phyloP scores from a whole-genome alignment of 495 filamentous ascomycete species.

The Cercophora scortea region DNA sequence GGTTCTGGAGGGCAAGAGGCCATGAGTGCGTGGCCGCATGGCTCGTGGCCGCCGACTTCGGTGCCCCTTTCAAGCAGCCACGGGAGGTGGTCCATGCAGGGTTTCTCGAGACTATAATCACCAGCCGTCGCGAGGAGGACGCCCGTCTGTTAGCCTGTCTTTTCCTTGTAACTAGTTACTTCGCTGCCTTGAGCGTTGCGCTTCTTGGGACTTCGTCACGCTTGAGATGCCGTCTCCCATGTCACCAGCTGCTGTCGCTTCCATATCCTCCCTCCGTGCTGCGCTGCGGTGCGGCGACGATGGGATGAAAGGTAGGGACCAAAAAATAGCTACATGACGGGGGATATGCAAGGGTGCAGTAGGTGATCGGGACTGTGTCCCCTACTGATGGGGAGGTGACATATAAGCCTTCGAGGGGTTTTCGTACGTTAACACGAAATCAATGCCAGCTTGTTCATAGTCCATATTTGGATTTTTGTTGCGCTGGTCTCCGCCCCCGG shows the following conservation, averaged over 20 bases:
- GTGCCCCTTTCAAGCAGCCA: constrained; percentile 55
- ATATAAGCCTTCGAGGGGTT: constrained; percentile 52
- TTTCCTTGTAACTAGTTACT: neutral
- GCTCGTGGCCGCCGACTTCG: constrained; percentile 40
- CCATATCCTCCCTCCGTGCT: neutral
- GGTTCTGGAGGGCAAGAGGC: constrained; percentile 71
- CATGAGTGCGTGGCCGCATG: constrained; percentile 82
- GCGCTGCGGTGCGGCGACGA: neutral
- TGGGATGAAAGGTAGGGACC: neutral
- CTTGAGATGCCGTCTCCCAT: neutral
- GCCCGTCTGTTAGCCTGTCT: constrained; percentile 12
- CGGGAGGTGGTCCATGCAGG: constrained; percentile 91
- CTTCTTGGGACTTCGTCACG: neutral
- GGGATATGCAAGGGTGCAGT: neutral
- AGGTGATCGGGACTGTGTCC: neutral
- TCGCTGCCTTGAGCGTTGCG: neutral
- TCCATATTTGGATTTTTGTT: constrained; percentile 48
- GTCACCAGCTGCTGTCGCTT: neutral
- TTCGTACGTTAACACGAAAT: constrained; percentile 93
- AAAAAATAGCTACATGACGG: neutral
- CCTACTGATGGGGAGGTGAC: constrained; percentile 52
- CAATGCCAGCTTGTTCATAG: constrained; percentile 83
- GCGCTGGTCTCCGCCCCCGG: constrained; percentile 5
- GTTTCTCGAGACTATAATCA: constrained; percentile 71
- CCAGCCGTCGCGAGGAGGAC: constrained; percentile 2